A percentile compares a stretch with the other conserved stretches of the same genome.
Conservation (phyloP, 495 filamentous ascomycete genomes). For the Lasiosphaeria hispida region DNA sequence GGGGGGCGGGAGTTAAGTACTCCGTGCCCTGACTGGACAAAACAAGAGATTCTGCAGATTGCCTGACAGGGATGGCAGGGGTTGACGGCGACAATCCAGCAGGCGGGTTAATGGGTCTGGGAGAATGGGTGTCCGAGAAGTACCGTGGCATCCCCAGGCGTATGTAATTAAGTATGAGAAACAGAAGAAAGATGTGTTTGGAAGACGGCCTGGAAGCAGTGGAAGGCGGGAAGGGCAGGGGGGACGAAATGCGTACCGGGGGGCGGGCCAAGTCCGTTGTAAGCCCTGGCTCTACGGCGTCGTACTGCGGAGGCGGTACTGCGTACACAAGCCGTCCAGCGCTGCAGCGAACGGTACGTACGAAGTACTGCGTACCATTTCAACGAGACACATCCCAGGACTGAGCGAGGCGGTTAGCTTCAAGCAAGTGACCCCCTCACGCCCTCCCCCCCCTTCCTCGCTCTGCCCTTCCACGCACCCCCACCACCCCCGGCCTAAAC, state of each 20-base stretch:
- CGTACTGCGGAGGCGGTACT: background rate
- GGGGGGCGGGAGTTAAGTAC: conserved; percentile 22
- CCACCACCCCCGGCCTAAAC: conserved; percentile 12
- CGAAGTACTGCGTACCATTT: background rate
- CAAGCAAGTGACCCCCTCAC: conserved; percentile 14
- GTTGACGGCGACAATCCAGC: conserved; percentile 29
- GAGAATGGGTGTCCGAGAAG: conserved; percentile 18
- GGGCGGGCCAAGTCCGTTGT: conserved; percentile 14
- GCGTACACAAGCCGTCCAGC: too few species aligned
- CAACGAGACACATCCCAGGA: background rate
- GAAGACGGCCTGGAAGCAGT: conserved; percentile 28
- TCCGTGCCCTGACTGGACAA: conserved; percentile 20
- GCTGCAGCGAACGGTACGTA: conserved; percentile 1
- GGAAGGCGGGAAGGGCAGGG: conserved; percentile 21
- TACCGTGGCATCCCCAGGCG: conserved; percentile 17
- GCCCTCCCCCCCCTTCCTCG: background rate
- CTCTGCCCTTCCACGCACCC: background rate
- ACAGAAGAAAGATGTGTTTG: conserved; percentile 21
- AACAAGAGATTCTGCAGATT: conserved; percentile 26
- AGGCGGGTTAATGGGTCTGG: conserved; percentile 32
- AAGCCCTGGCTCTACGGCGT: conserved; percentile 2
- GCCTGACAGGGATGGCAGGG: conserved; percentile 30
- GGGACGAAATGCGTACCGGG: conserved; percentile 6
- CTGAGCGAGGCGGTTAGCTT: conserved; percentile 8
- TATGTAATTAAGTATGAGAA: conserved; percentile 19